Evolutionary conservation across 176 grass and related monocot species (phyloP).

Genomic region (Aegilops longissima): DNA sequence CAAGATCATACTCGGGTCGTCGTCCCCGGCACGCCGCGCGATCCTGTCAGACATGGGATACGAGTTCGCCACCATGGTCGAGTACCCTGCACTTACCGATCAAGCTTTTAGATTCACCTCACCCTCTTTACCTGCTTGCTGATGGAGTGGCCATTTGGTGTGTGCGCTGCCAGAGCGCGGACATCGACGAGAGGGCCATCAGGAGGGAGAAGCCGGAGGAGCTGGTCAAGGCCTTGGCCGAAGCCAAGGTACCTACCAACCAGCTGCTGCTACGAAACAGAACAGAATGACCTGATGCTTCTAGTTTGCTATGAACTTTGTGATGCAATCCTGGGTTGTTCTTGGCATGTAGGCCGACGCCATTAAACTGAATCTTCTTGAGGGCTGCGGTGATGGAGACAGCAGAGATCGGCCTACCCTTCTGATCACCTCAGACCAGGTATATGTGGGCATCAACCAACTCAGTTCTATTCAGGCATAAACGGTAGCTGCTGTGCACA

Average conservation of each 20-base stretch:
- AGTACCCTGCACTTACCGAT: too few species aligned
- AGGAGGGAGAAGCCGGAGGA: constrained; percentile 66
- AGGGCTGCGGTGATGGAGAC: background rate
- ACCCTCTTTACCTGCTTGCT: background rate
- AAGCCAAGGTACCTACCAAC: constrained; percentile 45
- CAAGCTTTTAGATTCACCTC: background rate
- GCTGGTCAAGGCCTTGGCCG: constrained; percentile 66
- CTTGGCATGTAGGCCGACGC: constrained; percentile 51
- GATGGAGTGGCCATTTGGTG: background rate
- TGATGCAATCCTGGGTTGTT: background rate
- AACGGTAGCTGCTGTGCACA: background rate
- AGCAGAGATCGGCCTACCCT: constrained; percentile 12
- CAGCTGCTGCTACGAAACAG: background rate
- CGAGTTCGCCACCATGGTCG: constrained; percentile 66
- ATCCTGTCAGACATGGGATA: constrained; percentile 77
- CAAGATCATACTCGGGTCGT: constrained; percentile 75
- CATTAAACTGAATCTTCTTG: constrained; percentile 39
- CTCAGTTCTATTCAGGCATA: background rate
- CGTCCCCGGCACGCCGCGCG: constrained; percentile 64
- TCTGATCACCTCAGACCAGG: constrained; percentile 72
- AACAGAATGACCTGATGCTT: background rate
- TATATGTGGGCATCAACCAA: background rate
- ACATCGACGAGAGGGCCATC: constrained; percentile 82
- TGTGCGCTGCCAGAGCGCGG: constrained; percentile 44
- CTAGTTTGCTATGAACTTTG: background rate